A percentile compares a stretch with the other conserved stretches of the same genome.
phyloP scores from a whole-genome alignment of 495 filamentous ascomycete species.

The Aspergillus nidulans region DNA sequence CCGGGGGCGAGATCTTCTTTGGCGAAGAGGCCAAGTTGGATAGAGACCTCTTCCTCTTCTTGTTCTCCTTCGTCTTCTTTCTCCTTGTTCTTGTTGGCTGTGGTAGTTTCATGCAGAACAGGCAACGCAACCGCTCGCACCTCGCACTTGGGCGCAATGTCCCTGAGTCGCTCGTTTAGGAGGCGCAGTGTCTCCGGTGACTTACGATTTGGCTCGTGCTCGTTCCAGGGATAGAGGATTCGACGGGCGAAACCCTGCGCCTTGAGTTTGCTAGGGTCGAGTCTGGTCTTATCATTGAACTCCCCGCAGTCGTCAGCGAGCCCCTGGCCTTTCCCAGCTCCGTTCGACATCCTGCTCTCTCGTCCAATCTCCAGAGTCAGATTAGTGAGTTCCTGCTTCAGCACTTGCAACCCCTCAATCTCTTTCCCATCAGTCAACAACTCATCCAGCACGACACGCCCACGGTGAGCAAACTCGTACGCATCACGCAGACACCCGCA shows the following conservation, averaged over 20 bases:
- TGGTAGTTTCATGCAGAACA: constrained; percentile 42
- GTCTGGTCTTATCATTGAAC: constrained; percentile 10
- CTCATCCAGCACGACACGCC: constrained; percentile 13
- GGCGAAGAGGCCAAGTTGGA: constrained; percentile 86
- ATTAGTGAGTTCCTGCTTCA: not conserved
- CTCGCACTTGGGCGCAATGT: constrained; percentile 63
- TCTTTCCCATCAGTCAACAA: constrained; percentile 2
- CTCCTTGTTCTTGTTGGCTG: constrained; percentile 16
- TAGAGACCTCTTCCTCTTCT: constrained; percentile 32
- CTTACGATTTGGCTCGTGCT: constrained; percentile 80
- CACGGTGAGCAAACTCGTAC: constrained; percentile 56
- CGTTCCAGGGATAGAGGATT: constrained; percentile 93
- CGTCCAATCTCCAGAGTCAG: no score
- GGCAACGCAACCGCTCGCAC: constrained; percentile 71
- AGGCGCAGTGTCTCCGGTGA: constrained; percentile 59
- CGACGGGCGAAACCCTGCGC: constrained; percentile 75
- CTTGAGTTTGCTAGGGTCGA: constrained; percentile 52
- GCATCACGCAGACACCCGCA: constrained; percentile 71
- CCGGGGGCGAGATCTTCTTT: constrained; percentile 71
- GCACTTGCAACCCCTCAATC: not conserved
- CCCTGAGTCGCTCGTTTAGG: constrained; percentile 61
- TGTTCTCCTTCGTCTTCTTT: constrained; percentile 16
- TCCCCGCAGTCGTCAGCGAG: not conserved
- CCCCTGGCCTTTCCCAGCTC: no score
- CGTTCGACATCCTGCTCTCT: not conserved